A percentile compares a stretch with the other conserved stretches of the same genome.
phyloP scores from a whole-genome alignment of 2,329 filamentous ascomycete species.

The Trichoderma oligosporum region DNA sequence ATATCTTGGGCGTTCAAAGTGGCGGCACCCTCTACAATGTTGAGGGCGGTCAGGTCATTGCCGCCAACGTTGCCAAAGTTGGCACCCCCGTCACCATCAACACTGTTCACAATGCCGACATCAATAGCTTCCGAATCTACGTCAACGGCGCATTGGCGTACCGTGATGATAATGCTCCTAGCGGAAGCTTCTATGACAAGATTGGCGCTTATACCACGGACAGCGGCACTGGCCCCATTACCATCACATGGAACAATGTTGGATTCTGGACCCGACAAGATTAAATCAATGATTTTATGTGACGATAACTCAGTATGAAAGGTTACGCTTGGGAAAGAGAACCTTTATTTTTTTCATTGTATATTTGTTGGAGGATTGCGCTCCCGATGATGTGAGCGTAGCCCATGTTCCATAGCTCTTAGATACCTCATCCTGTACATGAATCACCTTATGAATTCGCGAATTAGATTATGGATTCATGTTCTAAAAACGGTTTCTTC shows the following conservation, averaged over 20 bases:
- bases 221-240: constrained; percentile 23
- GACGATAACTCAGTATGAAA: not conserved
- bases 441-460: not conserved
- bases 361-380: constrained; percentile 3
- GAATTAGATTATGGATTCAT: not conserved
- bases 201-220: constrained; percentile 27
- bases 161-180: constrained; percentile 23
- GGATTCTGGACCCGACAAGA: constrained; percentile 22
- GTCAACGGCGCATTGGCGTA: constrained; percentile 25
- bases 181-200: constrained; percentile 28
- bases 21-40: constrained; percentile 25
- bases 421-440: not conserved
- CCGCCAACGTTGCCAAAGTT: constrained; percentile 22
- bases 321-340: not conserved
- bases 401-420: not conserved
- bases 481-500: not conserved
- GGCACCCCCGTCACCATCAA: constrained; percentile 25
- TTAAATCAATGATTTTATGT: not conserved
- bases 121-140: constrained; percentile 25
- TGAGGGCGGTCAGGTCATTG: constrained; percentile 24
- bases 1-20: constrained; percentile 24
- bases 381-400: not conserved
- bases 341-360: not conserved
- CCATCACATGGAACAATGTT: constrained; percentile 24
- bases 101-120: constrained; percentile 25